Evolutionary conservation across 1,284 basidiomycete species (phyloP).

Genomic region (Cryptococcus wingfieldii): DNA sequence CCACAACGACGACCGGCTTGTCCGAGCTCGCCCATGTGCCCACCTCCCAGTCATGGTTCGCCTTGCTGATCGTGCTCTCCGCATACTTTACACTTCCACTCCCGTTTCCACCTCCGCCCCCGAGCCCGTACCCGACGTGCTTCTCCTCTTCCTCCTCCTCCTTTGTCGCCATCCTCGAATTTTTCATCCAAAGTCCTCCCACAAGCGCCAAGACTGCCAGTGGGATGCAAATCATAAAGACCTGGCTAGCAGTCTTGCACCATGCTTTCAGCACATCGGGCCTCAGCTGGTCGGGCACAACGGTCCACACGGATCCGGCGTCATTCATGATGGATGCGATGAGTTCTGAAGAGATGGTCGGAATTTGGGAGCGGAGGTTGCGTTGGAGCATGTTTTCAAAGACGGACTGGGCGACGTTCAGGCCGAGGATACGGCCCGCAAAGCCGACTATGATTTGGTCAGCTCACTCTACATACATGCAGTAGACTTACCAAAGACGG

Average conservation of each 20-base stretch:
- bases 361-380: constrained; percentile 32
- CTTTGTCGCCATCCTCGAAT: constrained; percentile 36
- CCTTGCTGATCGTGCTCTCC: constrained; percentile 24
- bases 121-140: constrained; percentile 6
- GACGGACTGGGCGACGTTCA: constrained; percentile 43
- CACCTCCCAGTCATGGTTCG: constrained; percentile 6
- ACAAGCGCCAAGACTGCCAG: constrained; percentile 27
- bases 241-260: constrained; percentile 32
- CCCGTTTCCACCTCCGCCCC: too few relatives aligned
- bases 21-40: neutral
- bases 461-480: neutral
- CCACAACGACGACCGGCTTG: neutral
- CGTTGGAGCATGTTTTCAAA: constrained; percentile 45
- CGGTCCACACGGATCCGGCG: constrained; percentile 33
- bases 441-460: constrained; percentile 28
- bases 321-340: constrained; percentile 28
- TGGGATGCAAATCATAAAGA: constrained; percentile 44
- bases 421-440: constrained; percentile 42
- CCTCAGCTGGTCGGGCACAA: constrained; percentile 29
- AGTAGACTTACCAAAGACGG: constrained; percentile 30
- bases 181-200: constrained; percentile 35
- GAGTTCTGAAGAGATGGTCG: constrained; percentile 20
- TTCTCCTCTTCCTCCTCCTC: constrained; percentile 29
- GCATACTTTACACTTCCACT: constrained; percentile 42
- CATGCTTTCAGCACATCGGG: constrained; percentile 34